Percentiles rank a stretch among this genome's conserved stretches.
Evolutionary conservation across 1,284 basidiomycete species (phyloP).

Genomic region (Papiliotrema flavescens): DNA sequence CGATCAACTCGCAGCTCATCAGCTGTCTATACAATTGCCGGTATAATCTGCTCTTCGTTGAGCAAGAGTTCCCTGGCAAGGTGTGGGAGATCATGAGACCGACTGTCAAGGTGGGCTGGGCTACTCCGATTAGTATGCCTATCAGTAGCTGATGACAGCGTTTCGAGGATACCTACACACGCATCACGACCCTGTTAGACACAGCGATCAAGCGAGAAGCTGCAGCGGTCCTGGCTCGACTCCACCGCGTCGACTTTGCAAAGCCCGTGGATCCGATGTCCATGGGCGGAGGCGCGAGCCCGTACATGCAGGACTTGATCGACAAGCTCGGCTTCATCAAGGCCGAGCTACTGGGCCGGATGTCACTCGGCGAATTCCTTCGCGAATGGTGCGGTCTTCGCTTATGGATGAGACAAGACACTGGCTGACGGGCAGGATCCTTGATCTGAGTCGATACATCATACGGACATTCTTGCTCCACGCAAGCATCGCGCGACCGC

Average conservation of each 20-base stretch:
- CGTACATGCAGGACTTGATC: conserved; percentile 83
- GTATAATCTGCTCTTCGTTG: conserved; percentile 63
- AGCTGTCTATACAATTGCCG: conserved; percentile 75
- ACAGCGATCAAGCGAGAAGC: conserved; percentile 73
- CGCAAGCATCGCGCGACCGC: conserved; percentile 77
- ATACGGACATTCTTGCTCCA: conserved; percentile 83
- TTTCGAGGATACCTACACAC: conserved; percentile 59
- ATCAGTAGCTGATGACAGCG: conserved; percentile 51
- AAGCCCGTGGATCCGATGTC: conserved; percentile 59
- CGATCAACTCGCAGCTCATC: conserved; percentile 68
- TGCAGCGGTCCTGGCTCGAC: conserved; percentile 66
- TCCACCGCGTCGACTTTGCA: conserved; percentile 78
- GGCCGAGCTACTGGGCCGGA: conserved; percentile 66
- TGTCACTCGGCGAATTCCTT: conserved; percentile 64
- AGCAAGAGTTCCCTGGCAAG: conserved; percentile 64
- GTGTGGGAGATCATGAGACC: conserved; percentile 62
- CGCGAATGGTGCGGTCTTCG: conserved; percentile 62
- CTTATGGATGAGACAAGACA: not conserved
- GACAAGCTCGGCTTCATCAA: conserved; percentile 80
- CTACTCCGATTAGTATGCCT: not conserved
- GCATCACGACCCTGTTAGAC: conserved; percentile 66
- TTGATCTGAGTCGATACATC: conserved; percentile 66
- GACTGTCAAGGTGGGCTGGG: conserved; percentile 62
- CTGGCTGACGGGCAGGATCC: conserved; percentile 54
- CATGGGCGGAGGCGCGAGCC: conserved; percentile 59